Evolutionary conservation across 441 rosid species (phyloP), one percentile per base, ranked within the genome.

Genomic region (Melastoma candidum): DNA sequence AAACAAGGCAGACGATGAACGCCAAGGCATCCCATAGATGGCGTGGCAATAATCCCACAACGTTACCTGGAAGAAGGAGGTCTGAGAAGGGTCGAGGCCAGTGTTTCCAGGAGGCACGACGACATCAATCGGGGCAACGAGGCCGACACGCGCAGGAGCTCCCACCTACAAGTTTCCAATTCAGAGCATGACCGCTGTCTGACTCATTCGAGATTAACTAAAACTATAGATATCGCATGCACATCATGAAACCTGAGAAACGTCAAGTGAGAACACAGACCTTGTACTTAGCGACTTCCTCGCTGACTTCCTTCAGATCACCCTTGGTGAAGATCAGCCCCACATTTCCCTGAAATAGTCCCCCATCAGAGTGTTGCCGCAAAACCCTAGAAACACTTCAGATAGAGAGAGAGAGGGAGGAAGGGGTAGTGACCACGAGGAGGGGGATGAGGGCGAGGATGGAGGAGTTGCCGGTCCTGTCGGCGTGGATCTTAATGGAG

Each of bases 131-230:
- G 98, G 97, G 4, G 98, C 94, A 36, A 92, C 77, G 68, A 92
- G 68, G 57, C 98, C 98, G 49, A 92, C 98, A 66, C 98, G 95
- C 59, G 97, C 98, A 49, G 97, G 98, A 56, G 98, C 98, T 64
- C 98, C 97, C 66, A 92, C 98, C 98, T 88, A 29, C 7, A 29
- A 29, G 36, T 29, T 29, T 29, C 5, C 36, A 29, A 29, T 29
- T 29, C 36, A 29, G 7, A 29, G 36, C 36, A 29, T 2, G 36
- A 29, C 36, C 3, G 36, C 22, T 17, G 22, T 17, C 22, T 1
- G 22, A 17, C 22, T 17, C 22, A 17, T 17, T 17, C 22, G 22
- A 17, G 22, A 17, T 17, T 17, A 17, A 17, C 22, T 17, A 17
- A 17, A 17, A 17, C 22, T 17, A 17, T 17, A 17, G 22, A 46